Conservation (phyloP, 2,329 filamentous ascomycete genomes). For the Exophiala viscosa region DNA sequence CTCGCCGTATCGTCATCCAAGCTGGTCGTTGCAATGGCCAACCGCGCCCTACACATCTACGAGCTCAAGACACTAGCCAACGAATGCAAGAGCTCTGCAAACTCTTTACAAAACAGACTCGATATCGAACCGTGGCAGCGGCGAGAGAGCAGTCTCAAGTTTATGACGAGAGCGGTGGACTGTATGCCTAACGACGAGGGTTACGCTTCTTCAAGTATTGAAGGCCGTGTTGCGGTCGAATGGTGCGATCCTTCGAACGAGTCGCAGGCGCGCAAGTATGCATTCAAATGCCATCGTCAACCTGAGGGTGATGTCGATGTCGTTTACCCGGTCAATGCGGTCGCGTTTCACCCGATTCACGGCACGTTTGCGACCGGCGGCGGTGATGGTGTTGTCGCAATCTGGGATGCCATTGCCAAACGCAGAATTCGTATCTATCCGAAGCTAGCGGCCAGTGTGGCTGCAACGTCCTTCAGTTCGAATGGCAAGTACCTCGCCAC, state of each 20-base stretch:
- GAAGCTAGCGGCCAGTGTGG: slow-evolving; percentile 73
- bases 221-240: slow-evolving; percentile 92
- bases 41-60: slow-evolving; percentile 91
- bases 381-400: slow-evolving; percentile 83
- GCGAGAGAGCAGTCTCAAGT: slow-evolving; percentile 90
- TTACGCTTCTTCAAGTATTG: slow-evolving; percentile 88
- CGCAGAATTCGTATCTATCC: slow-evolving; percentile 85
- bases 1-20: slow-evolving; percentile 75
- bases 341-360: slow-evolving; percentile 77
- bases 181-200: slow-evolving; percentile 97
- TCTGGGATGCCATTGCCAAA: slow-evolving; percentile 92
- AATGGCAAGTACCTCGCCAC: slow-evolving; percentile 12
- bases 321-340: slow-evolving; percentile 85
- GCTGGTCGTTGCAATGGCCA: slow-evolving; percentile 92
- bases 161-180: slow-evolving; percentile 86
- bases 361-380: slow-evolving; percentile 88
- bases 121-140: slow-evolving; percentile 81
- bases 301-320: slow-evolving; percentile 66
- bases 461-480: slow-evolving; percentile 65
- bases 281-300: slow-evolving; percentile 97
- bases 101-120: slow-evolving; percentile 40
- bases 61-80: slow-evolving; percentile 67
- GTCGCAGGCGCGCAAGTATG: slow-evolving; percentile 90
- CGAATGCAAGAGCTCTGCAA: slow-evolving; percentile 49
- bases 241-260: slow-evolving; percentile 91